Percentiles rank a stretch among this genome's conserved stretches.
These are phyloP conservation scores for Berkeleyomyces rouxiae DNA, from an alignment of 2,329 filamentous ascomycete genomes.

Conservation along the genomic window DNA sequence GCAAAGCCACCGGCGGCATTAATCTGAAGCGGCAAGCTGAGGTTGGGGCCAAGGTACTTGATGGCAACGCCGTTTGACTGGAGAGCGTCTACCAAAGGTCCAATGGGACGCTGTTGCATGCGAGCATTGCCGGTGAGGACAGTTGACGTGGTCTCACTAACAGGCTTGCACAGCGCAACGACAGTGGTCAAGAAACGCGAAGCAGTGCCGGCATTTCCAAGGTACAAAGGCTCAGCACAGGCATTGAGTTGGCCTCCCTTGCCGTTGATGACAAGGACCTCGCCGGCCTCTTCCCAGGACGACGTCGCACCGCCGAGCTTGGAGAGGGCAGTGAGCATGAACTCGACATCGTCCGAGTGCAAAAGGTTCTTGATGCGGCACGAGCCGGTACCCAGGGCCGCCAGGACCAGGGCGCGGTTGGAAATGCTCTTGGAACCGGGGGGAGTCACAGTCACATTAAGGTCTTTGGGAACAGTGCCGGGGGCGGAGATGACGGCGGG, in stretches of 20 bases:
- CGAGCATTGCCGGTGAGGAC: conserved; percentile 83
- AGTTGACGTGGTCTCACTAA: conserved; percentile 43
- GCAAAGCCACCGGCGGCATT: conserved; percentile 67
- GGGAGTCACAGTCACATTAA: conserved; percentile 63
- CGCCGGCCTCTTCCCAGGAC: conserved; percentile 88
- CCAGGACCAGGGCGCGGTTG: conserved; percentile 85
- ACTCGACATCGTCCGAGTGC: conserved; percentile 92
- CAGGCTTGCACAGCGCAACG: conserved; percentile 61
- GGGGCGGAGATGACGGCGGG: conserved; percentile 59
- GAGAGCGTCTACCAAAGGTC: conserved; percentile 79
- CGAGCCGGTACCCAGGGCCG: conserved; percentile 70
- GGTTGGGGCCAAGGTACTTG: conserved; percentile 67
- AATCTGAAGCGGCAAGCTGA: conserved; percentile 71
- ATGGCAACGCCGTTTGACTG: conserved; percentile 74
- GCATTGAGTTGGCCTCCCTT: conserved; percentile 76
- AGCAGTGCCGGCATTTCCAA: conserved; percentile 92
- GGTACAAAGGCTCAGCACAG: conserved; percentile 61
- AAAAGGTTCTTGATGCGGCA: conserved; percentile 84
- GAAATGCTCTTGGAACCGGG: conserved; percentile 97
- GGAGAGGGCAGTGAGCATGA: conserved; percentile 85
- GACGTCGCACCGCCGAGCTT: conserved; percentile 76
- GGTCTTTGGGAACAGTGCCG: conserved; percentile 42
- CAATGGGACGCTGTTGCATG: conserved; percentile 93
- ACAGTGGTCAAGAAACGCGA: conserved; percentile 91
- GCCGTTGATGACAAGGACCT: conserved; percentile 73